Percentiles rank a stretch among this genome's conserved stretches.
phyloP scores from a whole-genome alignment of 2,329 filamentous ascomycete genomes.

The Bipolaris zeicola region DNA sequence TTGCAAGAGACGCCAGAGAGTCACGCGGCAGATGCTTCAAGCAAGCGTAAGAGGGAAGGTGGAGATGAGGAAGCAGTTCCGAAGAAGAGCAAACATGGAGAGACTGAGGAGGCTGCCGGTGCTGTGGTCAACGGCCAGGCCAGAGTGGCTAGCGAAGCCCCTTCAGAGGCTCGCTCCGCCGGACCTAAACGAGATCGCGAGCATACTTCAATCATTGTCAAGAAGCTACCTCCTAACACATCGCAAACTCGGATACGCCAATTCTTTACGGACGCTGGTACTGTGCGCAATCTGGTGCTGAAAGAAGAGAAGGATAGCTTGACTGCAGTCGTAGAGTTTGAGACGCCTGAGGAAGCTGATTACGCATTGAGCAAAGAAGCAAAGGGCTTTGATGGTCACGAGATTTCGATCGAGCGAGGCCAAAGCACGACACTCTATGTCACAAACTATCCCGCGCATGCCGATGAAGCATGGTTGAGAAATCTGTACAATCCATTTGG shows the following conservation, averaged over 20 bases:
- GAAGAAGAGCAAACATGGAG: slow-evolving; percentile 69
- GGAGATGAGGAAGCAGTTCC: slow-evolving; percentile 59
- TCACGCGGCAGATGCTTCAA: slow-evolving; percentile 52
- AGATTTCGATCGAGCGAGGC: slow-evolving; percentile 75
- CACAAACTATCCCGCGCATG: slow-evolving; percentile 82
- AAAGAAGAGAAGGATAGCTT: slow-evolving; percentile 65
- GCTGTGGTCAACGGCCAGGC: slow-evolving; percentile 23
- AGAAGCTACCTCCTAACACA: slow-evolving; percentile 72
- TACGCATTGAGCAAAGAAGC: slow-evolving; percentile 81
- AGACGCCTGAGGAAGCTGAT: slow-evolving; percentile 76
- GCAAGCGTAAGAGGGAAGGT: slow-evolving; percentile 74
- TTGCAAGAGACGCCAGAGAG: slow-evolving; percentile 24
- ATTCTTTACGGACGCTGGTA: slow-evolving; percentile 91
- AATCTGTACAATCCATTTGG: slow-evolving; percentile 72
- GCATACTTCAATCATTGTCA: slow-evolving; percentile 82
- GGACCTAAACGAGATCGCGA: slow-evolving; percentile 81
- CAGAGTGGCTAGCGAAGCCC: slow-evolving; percentile 42
- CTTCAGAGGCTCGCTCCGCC: slow-evolving; percentile 35
- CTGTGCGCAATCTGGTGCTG: slow-evolving; percentile 77
- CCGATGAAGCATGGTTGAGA: slow-evolving; percentile 72
- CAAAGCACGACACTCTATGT: slow-evolving; percentile 84
- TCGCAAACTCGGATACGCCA: slow-evolving; percentile 77
- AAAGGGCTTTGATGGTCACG: slow-evolving; percentile 75
- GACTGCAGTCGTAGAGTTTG: slow-evolving; percentile 84
- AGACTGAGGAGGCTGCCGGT: slow-evolving; percentile 26